Percentiles rank a stretch among this genome's conserved stretches.
phyloP scores from a whole-genome alignment of 2,329 filamentous ascomycete genomes.

The Lasiodiplodia sp. region DNA sequence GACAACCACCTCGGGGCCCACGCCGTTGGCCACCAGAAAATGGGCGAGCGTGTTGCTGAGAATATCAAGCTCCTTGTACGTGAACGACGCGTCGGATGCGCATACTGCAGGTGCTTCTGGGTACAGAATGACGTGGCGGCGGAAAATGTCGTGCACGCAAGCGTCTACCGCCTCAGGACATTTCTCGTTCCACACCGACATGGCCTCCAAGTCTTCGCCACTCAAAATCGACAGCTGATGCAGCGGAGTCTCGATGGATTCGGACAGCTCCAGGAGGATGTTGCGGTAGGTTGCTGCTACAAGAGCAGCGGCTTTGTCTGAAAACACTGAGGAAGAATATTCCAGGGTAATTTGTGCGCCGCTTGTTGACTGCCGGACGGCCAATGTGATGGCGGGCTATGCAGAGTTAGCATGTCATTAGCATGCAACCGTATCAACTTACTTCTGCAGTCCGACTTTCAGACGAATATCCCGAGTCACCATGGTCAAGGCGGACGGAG shows the following conservation, averaged over 20 bases:
- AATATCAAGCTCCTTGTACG: slow-evolving; percentile 42
- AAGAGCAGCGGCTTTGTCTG: slow-evolving; percentile 12
- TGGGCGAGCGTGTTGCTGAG: slow-evolving; percentile 41
- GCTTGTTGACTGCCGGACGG: not conserved
- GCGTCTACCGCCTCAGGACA: slow-evolving; percentile 10
- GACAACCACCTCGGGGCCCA: slow-evolving; percentile 44
- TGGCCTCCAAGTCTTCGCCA: slow-evolving; percentile 3
- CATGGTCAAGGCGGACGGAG: slow-evolving; percentile 1
- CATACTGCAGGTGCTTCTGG: slow-evolving; percentile 43
- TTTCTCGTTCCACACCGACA: slow-evolving; percentile 14
- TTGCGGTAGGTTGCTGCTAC: slow-evolving; percentile 13
- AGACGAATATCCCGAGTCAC: not conserved
- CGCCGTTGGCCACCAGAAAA: slow-evolving; percentile 41
- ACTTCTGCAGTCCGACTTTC: slow-evolving; percentile 5
- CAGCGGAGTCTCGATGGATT: not conserved
- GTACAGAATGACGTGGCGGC: slow-evolving; percentile 4
- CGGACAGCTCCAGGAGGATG: slow-evolving; percentile 7
- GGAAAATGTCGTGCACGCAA: slow-evolving; percentile 19
- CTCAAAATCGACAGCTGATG: not conserved
- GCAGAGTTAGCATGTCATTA: not conserved
- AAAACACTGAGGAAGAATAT: slow-evolving; percentile 9
- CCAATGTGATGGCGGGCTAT: slow-evolving; percentile 6
- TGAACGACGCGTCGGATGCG: slow-evolving; percentile 44
- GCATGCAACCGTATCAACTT: not conserved
- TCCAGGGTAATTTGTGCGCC: not conserved